Percentiles rank a stretch among this genome's conserved stretches.
Evolutionary conservation across 208 protist species (phyloP).

Genomic region (Wallacemonas sp.): DNA sequence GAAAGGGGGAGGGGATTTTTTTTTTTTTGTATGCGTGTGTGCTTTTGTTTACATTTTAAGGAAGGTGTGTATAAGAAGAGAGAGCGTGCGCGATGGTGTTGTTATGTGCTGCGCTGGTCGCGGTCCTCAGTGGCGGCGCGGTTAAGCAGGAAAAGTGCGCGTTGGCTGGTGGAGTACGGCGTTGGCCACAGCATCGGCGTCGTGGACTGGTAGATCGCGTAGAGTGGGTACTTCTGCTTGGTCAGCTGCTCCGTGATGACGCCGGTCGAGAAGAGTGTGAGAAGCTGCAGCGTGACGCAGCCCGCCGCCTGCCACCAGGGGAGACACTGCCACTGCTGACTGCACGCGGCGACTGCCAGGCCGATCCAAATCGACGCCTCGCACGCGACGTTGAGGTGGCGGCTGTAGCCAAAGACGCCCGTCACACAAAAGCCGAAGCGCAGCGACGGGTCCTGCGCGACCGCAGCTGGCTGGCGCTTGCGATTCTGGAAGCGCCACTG

Average conservation of each 20-base stretch:
- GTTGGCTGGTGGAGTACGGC: constrained; percentile 41
- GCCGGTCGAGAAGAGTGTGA: constrained; percentile 55
- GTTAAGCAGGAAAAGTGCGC: constrained; percentile 34
- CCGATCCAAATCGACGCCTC: constrained; percentile 62
- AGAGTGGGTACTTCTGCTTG: constrained; percentile 60
- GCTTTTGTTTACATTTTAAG: too few species aligned
- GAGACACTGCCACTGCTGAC: constrained; percentile 21
- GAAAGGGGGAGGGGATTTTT: too few species aligned
- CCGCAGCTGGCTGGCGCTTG: constrained; percentile 27
- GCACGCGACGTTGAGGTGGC: constrained; percentile 78
- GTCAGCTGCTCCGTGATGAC: constrained; percentile 60
- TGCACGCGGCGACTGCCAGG: constrained; percentile 41
- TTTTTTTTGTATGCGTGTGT: too few species aligned
- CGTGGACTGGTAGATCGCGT: constrained; percentile 63
- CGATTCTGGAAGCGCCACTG: constrained; percentile 70
- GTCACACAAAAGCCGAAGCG: constrained; percentile 69
- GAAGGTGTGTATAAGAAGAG: too few species aligned
- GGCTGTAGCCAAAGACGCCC: constrained; percentile 73
- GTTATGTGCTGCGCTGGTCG: too few species aligned
- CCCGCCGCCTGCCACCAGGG: constrained; percentile 52
- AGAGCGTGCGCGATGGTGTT: too few species aligned
- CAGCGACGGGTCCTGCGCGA: constrained; percentile 15
- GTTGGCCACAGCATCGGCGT: constrained; percentile 80
- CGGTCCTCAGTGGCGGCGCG: neutral
- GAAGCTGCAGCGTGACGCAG: constrained; percentile 37